Evolutionary conservation across 2,329 filamentous ascomycete genomes (phyloP).

Genomic region (Helminthosporium solani): DNA sequence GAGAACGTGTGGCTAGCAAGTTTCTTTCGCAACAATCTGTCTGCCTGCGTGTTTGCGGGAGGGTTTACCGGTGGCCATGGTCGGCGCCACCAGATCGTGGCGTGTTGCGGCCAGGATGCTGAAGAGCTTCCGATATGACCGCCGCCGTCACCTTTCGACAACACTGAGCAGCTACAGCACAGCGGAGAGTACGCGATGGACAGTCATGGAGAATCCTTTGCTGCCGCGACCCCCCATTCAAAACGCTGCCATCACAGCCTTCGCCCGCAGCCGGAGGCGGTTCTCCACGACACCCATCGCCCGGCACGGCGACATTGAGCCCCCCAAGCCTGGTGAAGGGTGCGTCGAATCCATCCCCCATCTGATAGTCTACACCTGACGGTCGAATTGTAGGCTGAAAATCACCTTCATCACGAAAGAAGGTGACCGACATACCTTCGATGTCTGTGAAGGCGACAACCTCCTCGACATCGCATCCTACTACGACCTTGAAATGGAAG

Average conservation of each 20-base stretch:
- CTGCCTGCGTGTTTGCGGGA: neutral
- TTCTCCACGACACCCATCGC: constrained; percentile 66
- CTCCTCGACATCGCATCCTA: constrained; percentile 92
- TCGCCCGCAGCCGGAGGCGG: constrained; percentile 38
- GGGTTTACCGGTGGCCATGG: constrained; percentile 8
- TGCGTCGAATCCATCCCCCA: constrained; percentile 47
- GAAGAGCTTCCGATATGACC: constrained; percentile 1
- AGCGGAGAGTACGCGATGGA: neutral
- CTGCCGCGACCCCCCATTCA: neutral
- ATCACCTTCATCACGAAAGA: constrained; percentile 96
- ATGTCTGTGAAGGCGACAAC: constrained; percentile 85
- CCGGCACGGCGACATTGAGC: constrained; percentile 75
- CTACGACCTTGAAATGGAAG: constrained; percentile 97
- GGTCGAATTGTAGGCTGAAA: constrained; percentile 61
- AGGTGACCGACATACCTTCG: constrained; percentile 70
- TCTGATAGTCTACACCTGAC: constrained; percentile 1
- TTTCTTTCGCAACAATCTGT: constrained; percentile 1
- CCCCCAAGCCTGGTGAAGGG: constrained; percentile 91
- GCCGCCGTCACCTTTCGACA: constrained; percentile 15
- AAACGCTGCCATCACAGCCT: neutral
- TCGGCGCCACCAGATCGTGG: constrained; percentile 5
- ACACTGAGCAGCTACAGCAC: constrained; percentile 7
- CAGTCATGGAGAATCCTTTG: neutral
- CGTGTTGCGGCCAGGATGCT: constrained; percentile 9
- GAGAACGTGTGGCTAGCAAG: too few species aligned